These are phyloP conservation scores for Pseudevernia furfuracea DNA, from an alignment of 495 filamentous ascomycete species.

Conservation along the genomic window DNA sequence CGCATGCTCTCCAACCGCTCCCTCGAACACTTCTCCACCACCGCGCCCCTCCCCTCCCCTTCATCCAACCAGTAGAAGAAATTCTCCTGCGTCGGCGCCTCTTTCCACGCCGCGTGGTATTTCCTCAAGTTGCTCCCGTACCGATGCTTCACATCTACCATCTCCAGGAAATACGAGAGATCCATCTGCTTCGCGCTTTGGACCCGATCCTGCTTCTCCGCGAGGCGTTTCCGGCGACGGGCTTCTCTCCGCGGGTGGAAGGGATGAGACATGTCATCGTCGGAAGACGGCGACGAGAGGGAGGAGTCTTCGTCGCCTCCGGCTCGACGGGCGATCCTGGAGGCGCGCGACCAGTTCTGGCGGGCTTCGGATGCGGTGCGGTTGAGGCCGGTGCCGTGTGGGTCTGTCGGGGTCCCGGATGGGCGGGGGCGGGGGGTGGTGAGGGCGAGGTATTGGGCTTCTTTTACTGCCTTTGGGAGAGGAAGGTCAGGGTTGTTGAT, in stretches of 20 bases:
- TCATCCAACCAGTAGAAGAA: conserved; percentile 97
- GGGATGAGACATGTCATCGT: conserved; percentile 28
- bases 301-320: conserved; percentile 49
- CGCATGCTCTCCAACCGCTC: conserved; percentile 60
- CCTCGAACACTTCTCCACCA: conserved; percentile 53
- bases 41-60: conserved; percentile 57
- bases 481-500: conserved; percentile 4
- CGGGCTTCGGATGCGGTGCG: conserved; percentile 40
- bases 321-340: conserved; percentile 62
- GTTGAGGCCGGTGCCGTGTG: not conserved
- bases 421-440: conserved; percentile 37
- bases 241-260: conserved; percentile 23
- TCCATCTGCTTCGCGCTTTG: conserved; percentile 72
- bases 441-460: conserved; percentile 53
- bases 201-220: conserved; percentile 25
- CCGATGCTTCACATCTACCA: conserved; percentile 85
- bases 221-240: conserved; percentile 28
- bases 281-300: conserved; percentile 27
- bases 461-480: conserved; percentile 48
- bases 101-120: conserved; percentile 82
- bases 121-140: conserved; percentile 77
- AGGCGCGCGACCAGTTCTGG: conserved; percentile 67
- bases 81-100: conserved; percentile 66
- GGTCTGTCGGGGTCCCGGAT: conserved; percentile 22
- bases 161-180: conserved; percentile 83